phyloP scores from a whole-genome alignment of 192 early-diverging fungal species.

The Irineochytrium annulatum region DNA sequence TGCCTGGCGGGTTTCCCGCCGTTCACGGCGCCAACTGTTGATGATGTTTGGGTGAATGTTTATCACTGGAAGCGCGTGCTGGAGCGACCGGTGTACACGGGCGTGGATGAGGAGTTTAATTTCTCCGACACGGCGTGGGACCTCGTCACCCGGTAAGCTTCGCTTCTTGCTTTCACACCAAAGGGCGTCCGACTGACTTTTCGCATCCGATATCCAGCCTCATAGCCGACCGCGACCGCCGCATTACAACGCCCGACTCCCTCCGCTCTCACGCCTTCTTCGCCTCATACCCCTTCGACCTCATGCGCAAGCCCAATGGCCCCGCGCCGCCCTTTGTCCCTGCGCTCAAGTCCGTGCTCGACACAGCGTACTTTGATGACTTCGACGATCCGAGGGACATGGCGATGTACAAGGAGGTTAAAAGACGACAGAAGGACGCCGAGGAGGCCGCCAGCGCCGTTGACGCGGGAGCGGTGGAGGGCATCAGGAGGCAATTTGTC shows the following conservation, averaged over 20 bases:
- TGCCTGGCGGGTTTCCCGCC: slow-evolving; percentile 70
- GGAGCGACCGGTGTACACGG: slow-evolving; percentile 73
- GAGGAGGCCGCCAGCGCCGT: slow-evolving; percentile 12
- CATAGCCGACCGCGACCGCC: slow-evolving; percentile 18
- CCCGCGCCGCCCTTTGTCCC: slow-evolving; percentile 45
- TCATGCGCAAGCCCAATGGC: slow-evolving; percentile 9
- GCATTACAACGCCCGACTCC: slow-evolving; percentile 13
- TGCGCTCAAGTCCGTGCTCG: slow-evolving; percentile 25
- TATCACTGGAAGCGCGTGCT: slow-evolving; percentile 66
- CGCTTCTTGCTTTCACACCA: slow-evolving; percentile 2
- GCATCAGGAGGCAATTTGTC: slow-evolving; percentile 38
- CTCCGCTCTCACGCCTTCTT: slow-evolving; percentile 43
- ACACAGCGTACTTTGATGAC: slow-evolving; percentile 57
- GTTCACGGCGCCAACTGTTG: slow-evolving; percentile 60
- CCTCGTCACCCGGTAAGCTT: slow-evolving; percentile 53
- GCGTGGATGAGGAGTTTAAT: slow-evolving; percentile 73
- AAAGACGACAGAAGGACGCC: slow-evolving; percentile 33
- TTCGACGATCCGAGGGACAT: slow-evolving; percentile 46
- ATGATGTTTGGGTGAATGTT: slow-evolving; percentile 82
- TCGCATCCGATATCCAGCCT: slow-evolving; percentile 7
- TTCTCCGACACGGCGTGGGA: slow-evolving; percentile 74
- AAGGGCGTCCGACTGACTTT: background rate
- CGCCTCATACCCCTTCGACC: slow-evolving; percentile 17
- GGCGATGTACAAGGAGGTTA: slow-evolving; percentile 54
- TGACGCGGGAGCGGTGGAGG: slow-evolving; percentile 3